A percentile compares a stretch with the other conserved stretches of the same genome.
phyloP scores from a whole-genome alignment of 2,329 filamentous ascomycete species.

The Ceratocystiopsis sp. region DNA sequence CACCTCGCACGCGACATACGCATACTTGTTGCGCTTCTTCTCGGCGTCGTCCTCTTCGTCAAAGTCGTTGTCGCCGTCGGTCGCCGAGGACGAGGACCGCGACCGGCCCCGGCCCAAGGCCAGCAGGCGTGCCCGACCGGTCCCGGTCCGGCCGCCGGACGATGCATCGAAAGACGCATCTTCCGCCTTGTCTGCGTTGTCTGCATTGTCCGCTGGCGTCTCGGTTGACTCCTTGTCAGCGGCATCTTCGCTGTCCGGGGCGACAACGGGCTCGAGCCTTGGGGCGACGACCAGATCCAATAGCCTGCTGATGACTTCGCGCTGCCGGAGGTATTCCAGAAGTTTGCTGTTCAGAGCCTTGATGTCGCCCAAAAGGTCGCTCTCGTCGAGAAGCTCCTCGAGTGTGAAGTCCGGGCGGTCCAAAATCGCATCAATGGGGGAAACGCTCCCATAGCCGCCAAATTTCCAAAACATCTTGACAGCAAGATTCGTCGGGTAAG shows the following conservation, averaged over 20 bases:
- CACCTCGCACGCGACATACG: constrained; percentile 84
- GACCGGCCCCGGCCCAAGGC: constrained; percentile 32
- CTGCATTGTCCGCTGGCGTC: background rate
- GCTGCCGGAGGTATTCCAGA: constrained; percentile 85
- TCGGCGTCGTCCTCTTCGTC: constrained; percentile 59
- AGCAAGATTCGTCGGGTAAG: background rate
- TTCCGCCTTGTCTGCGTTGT: constrained; percentile 11
- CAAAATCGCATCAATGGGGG: constrained; percentile 88
- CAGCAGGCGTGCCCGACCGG: constrained; percentile 22
- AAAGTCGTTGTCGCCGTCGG: constrained; percentile 25
- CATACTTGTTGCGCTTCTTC: constrained; percentile 83
- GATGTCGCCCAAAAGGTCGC: constrained; percentile 89
- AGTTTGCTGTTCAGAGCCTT: constrained; percentile 98
- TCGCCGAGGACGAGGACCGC: constrained; percentile 34
- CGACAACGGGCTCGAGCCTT: constrained; percentile 31
- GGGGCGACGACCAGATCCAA: constrained; percentile 85
- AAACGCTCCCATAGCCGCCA: constrained; percentile 95
- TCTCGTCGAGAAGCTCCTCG: constrained; percentile 90
- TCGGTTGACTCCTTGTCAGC: constrained; percentile 25
- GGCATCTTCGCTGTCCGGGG: constrained; percentile 19
- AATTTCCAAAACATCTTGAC: constrained; percentile 98
- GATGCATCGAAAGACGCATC: background rate
- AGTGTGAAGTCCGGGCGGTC: constrained; percentile 92
- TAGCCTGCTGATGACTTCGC: constrained; percentile 65
- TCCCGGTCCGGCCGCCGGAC: background rate